Evolutionary conservation across 1,139 yeast genomes (phyloP), one percentile per base, ranked within the genome.

Genomic region (Hanseniaspora gamundiae): DNA sequence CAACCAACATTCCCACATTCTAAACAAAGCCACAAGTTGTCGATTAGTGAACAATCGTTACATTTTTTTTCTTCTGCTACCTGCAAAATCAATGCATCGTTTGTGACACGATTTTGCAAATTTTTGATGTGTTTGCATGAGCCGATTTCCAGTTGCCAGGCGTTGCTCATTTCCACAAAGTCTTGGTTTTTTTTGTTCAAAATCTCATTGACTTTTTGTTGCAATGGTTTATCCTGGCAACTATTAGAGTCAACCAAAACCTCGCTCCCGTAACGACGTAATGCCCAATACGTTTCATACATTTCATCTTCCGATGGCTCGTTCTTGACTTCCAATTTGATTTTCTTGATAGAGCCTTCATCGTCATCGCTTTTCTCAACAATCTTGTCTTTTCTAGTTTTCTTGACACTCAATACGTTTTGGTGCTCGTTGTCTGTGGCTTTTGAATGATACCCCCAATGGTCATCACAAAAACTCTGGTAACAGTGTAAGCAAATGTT

Each of bases 21-120:
- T 36, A 91, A 66, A 66, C 99, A 91, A 20, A 91, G 71, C 99
- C 99, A 91, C 42, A 91, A 66, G 57, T 91, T 91, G 52, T 80
- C 83, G 30, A 65, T 62, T 49, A 88, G 66, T 0, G 76, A 91
- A 65, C 97, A 88, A 19, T 66, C 65, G 2, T 62, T 51, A 63
- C 96, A 84, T 46, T 74, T 66, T 0, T 70, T 56, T 14, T 77
- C 57, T 31, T 72, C 70, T 8, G 66, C 48, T 0, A 50, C 44
- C 5, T 31, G 29, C 2, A 41, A 29, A 3, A 35, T 30, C 3
- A 35, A n/a, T n/a, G 29, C 16, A 16, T 56, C 49, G 1, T 52
- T 44, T 1, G 55, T 48, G 2, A 59, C 54, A 0, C 56, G 45
- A 47, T 75, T 82, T 39, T 64, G 56, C 40, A 84, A 65, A 14